These are phyloP conservation scores for Termitomyces sp. DNA, from an alignment of 1,284 basidiomycete species.

Conservation along the genomic window DNA sequence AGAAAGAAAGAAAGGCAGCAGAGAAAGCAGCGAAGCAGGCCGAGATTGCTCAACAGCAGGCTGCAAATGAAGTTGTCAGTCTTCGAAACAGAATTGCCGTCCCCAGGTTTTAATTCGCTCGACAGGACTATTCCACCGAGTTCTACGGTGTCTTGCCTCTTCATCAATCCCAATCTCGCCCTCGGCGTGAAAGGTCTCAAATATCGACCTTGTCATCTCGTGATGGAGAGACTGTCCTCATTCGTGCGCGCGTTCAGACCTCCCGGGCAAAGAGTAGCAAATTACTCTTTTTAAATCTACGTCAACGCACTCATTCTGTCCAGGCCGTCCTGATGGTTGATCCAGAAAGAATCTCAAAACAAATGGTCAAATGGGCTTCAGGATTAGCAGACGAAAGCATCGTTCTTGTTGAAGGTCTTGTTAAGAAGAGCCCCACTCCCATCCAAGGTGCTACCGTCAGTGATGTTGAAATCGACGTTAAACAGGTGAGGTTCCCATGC, in stretches of 20 bases:
- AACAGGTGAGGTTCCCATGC: conserved; percentile 49
- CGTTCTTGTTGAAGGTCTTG: conserved; percentile 82
- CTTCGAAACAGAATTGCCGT: conserved; percentile 6
- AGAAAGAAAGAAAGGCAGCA: conserved; percentile 89
- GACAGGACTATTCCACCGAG: conserved; percentile 76
- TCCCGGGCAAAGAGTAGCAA: conserved; percentile 89
- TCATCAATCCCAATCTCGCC: conserved; percentile 84
- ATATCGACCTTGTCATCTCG: conserved; percentile 68
- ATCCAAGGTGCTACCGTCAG: conserved; percentile 90
- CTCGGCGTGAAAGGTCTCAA: conserved; percentile 45
- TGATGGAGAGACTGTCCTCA: conserved; percentile 75
- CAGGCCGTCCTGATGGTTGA: conserved; percentile 82
- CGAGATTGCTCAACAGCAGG: conserved; percentile 71
- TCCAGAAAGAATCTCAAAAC: conserved; percentile 86
- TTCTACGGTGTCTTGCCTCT: conserved; percentile 91
- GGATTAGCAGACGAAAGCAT: conserved; percentile 84
- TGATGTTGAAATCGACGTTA: conserved; percentile 86
- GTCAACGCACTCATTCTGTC: conserved; percentile 86
- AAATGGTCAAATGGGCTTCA: conserved; percentile 95
- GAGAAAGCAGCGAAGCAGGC: conserved; percentile 77
- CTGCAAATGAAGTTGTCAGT: conserved; percentile 69
- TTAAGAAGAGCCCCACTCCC: conserved; percentile 79
- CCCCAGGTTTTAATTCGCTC: conserved; percentile 2
- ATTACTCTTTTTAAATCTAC: conserved; percentile 92
- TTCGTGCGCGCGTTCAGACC: conserved; percentile 91